Conservation (phyloP, 1,284 basidiomycete species). For the Filobasidium uniguttulatum region DNA sequence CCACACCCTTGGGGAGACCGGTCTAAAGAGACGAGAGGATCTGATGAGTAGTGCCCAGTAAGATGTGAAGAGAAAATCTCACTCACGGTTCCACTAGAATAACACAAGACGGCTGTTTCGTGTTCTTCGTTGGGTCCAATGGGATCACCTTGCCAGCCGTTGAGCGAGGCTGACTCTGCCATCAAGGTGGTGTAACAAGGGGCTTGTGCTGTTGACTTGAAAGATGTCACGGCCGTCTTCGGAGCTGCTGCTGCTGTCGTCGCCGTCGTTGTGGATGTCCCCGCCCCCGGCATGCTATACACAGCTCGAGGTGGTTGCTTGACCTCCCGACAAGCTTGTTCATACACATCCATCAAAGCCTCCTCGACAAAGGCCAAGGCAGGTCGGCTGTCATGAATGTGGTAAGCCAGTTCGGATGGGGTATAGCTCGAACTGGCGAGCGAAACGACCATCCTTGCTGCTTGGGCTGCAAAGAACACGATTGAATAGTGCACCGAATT, state of each 20-base stretch:
- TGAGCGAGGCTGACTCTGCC: neutral
- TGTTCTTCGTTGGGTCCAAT: constrained; percentile 18
- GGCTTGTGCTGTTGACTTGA: too few species aligned
- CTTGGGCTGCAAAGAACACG: constrained; percentile 44
- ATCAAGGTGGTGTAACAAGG: neutral
- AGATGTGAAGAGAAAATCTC: neutral
- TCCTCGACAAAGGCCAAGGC: constrained; percentile 46
- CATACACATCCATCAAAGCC: constrained; percentile 37
- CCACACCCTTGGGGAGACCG: constrained; percentile 29
- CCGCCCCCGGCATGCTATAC: too few species aligned
- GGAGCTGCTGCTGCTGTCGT: too few species aligned
- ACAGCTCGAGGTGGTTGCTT: too few species aligned
- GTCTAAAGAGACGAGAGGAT: constrained; percentile 14
- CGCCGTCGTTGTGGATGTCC: too few species aligned
- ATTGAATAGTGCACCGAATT: constrained; percentile 55
- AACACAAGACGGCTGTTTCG: constrained; percentile 50
- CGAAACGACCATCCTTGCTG: constrained; percentile 24
- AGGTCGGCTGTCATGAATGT: constrained; percentile 44
- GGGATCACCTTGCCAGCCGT: neutral
- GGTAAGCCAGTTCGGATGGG: constrained; percentile 32
- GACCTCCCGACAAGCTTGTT: constrained; percentile 17
- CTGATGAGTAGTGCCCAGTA: neutral
- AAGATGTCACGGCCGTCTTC: too few species aligned
- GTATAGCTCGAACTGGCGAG: constrained; percentile 31
- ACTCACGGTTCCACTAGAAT: constrained; percentile 46